Evolutionary conservation across 73 alveolate genomes (phyloP).

Genomic region (Paramecium octaurelia): DNA sequence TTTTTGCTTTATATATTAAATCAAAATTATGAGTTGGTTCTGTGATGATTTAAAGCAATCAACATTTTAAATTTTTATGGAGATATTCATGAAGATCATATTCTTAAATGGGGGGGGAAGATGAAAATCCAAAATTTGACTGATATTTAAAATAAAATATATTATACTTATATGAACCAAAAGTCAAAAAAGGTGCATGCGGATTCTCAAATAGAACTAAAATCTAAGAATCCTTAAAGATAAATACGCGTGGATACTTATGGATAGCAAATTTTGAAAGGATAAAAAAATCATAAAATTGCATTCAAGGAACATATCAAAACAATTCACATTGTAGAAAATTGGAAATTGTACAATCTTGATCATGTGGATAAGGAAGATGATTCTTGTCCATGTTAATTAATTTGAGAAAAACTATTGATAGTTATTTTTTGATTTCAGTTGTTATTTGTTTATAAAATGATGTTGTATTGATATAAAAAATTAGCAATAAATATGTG

Average conservation of each 20-base stretch:
- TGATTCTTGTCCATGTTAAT: not conserved
- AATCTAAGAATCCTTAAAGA: not conserved
- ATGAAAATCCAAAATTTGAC: not conserved
- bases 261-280: not conserved
- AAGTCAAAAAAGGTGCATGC: not conserved
- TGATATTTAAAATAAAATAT: not conserved
- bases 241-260: not conserved
- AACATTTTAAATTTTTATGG: not conserved
- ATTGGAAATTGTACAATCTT: conserved; percentile 42
- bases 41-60: not conserved
- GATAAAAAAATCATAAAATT: not conserved
- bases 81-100: not conserved
- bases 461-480: not conserved
- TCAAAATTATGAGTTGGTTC: not conserved
- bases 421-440: not conserved
- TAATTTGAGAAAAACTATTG: not conserved
- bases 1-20: not conserved
- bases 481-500: not conserved
- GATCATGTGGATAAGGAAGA: conserved; percentile 20
- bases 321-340: conserved; percentile 24
- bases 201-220: not conserved
- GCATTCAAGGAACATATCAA: not conserved
- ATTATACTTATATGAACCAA: not conserved
- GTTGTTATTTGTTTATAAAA: not conserved
- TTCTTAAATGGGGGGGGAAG: not conserved